A percentile compares a stretch with the other conserved stretches of the same genome.
phyloP scores from a whole-genome alignment of 2,329 filamentous ascomycete genomes.

The Cercospora sp. region DNA sequence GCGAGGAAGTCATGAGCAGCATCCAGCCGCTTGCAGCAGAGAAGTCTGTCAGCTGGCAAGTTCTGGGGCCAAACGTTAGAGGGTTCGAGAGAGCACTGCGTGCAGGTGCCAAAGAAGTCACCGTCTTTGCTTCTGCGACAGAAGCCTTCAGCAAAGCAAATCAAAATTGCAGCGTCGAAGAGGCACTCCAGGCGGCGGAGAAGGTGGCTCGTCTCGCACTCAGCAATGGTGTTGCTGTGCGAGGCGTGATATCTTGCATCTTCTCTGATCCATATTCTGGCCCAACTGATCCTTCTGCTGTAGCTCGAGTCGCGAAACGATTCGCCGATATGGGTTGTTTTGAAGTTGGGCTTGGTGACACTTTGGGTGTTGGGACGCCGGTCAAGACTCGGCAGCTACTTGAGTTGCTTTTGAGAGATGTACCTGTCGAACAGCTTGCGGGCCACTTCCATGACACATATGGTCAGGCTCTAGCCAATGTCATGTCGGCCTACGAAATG shows the following conservation, averaged over 20 bases:
- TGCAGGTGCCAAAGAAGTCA: not conserved
- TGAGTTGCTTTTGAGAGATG: not conserved
- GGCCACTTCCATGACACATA: not conserved
- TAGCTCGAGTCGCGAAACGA: not conserved
- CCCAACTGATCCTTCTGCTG: not conserved
- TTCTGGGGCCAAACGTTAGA: not conserved
- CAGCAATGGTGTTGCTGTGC: not conserved
- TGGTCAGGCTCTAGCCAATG: not conserved
- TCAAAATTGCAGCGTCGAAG: not conserved
- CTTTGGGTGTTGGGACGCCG: not conserved
- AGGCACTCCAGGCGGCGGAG: not conserved
- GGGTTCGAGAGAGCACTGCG: not conserved
- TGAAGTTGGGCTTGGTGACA: not conserved
- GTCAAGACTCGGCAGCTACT: not conserved
- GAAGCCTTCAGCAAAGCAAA: not conserved
- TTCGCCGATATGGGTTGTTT: not conserved
- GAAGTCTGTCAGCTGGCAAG: not conserved
- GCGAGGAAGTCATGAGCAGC: not conserved
- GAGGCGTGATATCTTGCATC: not conserved
- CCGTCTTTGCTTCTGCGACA: not conserved
- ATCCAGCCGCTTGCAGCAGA: not conserved
- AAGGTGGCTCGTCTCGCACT: not conserved
- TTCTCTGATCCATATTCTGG: not conserved
- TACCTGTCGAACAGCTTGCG: not conserved
- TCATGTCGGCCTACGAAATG: not conserved